Percentiles rank a stretch among this genome's conserved stretches.
Evolutionary conservation across 2,329 filamentous ascomycete species (phyloP).

Genomic region (Hirsutella thompsonii): DNA sequence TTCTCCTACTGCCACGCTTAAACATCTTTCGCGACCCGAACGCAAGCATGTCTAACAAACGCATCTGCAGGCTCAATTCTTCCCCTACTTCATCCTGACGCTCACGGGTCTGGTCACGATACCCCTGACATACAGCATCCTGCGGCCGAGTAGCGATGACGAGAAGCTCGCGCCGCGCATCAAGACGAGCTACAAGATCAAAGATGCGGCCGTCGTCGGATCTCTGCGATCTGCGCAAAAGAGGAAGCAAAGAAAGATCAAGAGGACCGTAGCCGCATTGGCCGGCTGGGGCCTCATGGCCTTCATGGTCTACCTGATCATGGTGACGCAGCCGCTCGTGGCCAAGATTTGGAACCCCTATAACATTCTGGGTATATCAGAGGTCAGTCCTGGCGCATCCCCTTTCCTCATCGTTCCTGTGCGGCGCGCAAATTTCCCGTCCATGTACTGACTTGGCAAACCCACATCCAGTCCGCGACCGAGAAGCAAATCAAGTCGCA

Average conservation of each 20-base stretch:
- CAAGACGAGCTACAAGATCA: slow-evolving; percentile 65
- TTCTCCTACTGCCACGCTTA: background rate
- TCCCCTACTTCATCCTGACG: slow-evolving; percentile 96
- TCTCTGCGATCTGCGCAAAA: slow-evolving; percentile 74
- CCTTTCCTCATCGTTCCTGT: background rate
- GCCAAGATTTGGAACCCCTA: slow-evolving; percentile 94
- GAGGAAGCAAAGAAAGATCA: slow-evolving; percentile 78
- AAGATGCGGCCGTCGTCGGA: slow-evolving; percentile 74
- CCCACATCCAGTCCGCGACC: slow-evolving; percentile 48
- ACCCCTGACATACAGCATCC: slow-evolving; percentile 77
- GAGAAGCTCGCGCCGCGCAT: slow-evolving; percentile 74
- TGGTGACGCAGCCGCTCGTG: slow-evolving; percentile 56
- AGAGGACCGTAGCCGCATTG: slow-evolving; percentile 65
- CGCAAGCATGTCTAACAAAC: too few relatives aligned
- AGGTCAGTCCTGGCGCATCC: slow-evolving; percentile 32
- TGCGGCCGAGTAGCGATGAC: slow-evolving; percentile 64
- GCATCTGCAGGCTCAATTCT: slow-evolving; percentile 71
- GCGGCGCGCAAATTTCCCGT: too few relatives aligned
- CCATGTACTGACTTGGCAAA: background rate
- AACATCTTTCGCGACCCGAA: background rate
- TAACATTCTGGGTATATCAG: slow-evolving; percentile 77
- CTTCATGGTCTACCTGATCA: slow-evolving; percentile 85
- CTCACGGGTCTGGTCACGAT: slow-evolving; percentile 77
- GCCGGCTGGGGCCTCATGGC: slow-evolving; percentile 73
- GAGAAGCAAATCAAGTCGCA: slow-evolving; percentile 89